Evolutionary conservation across 768 basidiomycete genomes (phyloP), one percentile per base, ranked within the genome.

Genomic region (Russula earlei): DNA sequence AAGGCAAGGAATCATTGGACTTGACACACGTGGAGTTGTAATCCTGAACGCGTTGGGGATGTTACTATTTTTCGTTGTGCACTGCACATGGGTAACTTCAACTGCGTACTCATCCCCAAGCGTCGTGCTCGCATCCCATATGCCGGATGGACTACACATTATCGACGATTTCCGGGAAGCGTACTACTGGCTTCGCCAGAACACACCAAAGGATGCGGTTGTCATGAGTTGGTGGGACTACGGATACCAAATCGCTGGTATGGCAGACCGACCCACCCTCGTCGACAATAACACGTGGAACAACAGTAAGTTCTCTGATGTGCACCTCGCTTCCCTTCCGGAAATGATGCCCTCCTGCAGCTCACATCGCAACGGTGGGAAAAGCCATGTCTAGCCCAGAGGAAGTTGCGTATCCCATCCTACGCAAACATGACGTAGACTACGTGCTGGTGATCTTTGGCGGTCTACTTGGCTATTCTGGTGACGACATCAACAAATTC

Each of bases 221-320:
- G 85, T 98, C 25, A 94, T 95, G 92, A 91, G 87, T 58, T 99
- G 96, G 96, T 98, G 96, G 96, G 96, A 98, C 73, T 99, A 98
- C 63, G 96, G 95, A 27, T 98, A 99, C 68, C 95, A 98, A 71
- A 97, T 98, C 66, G 96, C 96, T 38, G 96, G 96, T 38, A 96
- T 98, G 90, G 94, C 96, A 22, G 93, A 98, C 72, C 76, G 95
- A 43, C 85, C 92, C 14, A 98, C 95, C 1, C 72, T 98, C 62
- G 95, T 98, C 19, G 95, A 99, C 71, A 98, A 99, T 73, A 97
- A 98, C 68, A 99, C 96, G 0, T 98, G 96, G 96, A 98, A 99
- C 71, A 98, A 98, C 73, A 99, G 93, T 89, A 65, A 66, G 89
- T 77, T 2, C 12, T 38, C 1, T 33, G n/a, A 48, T 51, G 17